These are phyloP conservation scores for Hippophae gyantsensis DNA, from an alignment of 306 rosid genomes.

Conservation along the genomic window DNA sequence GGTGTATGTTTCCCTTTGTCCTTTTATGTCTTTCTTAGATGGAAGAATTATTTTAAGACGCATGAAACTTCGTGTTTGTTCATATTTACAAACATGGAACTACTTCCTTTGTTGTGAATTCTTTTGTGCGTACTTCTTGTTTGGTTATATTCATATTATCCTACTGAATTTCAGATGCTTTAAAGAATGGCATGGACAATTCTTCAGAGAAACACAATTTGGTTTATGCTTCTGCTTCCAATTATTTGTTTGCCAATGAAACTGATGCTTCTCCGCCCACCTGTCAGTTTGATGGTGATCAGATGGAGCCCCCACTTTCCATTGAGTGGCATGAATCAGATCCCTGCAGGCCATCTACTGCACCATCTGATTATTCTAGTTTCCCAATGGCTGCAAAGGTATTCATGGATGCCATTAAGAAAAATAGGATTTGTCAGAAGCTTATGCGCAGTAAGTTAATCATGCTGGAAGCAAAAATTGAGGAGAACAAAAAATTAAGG, in stretches of 20 bases:
- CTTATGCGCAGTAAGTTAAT: slow-evolving; percentile 53
- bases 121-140: not conserved
- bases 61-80: not conserved
- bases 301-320: slow-evolving; percentile 18
- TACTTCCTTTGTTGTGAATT: not conserved
- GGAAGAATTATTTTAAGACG: not conserved
- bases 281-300: slow-evolving; percentile 10
- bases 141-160: not conserved
- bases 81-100: not conserved
- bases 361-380: slow-evolving; percentile 27
- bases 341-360: slow-evolving; percentile 21
- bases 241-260: slow-evolving; percentile 14
- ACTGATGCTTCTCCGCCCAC: slow-evolving; percentile 4
- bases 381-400: slow-evolving; percentile 60
- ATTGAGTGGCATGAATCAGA: slow-evolving; percentile 21
- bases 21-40: not conserved
- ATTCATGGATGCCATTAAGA: slow-evolving; percentile 63
- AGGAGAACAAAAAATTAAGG: slow-evolving; percentile 53
- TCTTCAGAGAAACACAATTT: slow-evolving; percentile 20
- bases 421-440: slow-evolving; percentile 61
- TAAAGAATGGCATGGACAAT: slow-evolving; percentile 16
- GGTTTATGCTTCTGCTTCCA: slow-evolving; percentile 23
- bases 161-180: slow-evolving; percentile 20
- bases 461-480: slow-evolving; percentile 71
- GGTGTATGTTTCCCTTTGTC: not conserved